Percentiles rank a stretch among this genome's conserved stretches.
These are phyloP conservation scores for Microbotryomycetes sp. DNA, from an alignment of 1,284 basidiomycete genomes.

Conservation along the genomic window DNA sequence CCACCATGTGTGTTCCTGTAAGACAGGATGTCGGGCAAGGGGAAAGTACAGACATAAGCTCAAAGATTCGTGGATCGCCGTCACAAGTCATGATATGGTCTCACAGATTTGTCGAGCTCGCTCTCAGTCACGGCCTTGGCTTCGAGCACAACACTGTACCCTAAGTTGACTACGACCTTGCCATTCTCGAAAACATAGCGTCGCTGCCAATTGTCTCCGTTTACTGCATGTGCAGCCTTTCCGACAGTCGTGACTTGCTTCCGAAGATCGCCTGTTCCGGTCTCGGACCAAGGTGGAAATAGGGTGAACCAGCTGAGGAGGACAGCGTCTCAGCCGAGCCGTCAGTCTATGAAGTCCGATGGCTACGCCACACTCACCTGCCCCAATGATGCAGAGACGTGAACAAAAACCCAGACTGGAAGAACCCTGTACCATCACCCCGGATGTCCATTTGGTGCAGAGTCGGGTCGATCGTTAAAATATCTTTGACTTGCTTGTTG, in stretches of 20 bases:
- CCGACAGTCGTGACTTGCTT: slow-evolving; percentile 30
- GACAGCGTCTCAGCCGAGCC: slow-evolving; percentile 2
- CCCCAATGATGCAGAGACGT: slow-evolving; percentile 37
- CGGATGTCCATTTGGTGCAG: slow-evolving; percentile 37
- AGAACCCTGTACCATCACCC: slow-evolving; percentile 36
- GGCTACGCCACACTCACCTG: slow-evolving; percentile 11
- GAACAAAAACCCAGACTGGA: slow-evolving; percentile 36
- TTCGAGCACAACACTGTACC: slow-evolving; percentile 24
- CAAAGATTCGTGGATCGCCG: neutral
- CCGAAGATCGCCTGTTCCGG: slow-evolving; percentile 26
- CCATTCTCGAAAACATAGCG: slow-evolving; percentile 35
- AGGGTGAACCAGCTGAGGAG: slow-evolving; percentile 26
- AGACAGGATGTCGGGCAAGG: neutral
- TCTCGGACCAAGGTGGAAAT: slow-evolving; percentile 32
- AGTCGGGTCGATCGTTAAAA: slow-evolving; percentile 31
- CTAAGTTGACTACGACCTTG: slow-evolving; percentile 24
- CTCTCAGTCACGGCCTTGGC: slow-evolving; percentile 8
- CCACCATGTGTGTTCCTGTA: slow-evolving; percentile 34
- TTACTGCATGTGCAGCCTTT: slow-evolving; percentile 30
- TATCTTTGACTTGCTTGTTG: slow-evolving; percentile 20
- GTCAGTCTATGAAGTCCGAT: neutral
- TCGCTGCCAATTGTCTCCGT: slow-evolving; percentile 35
- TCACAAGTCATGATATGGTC: neutral
- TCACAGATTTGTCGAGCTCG: slow-evolving; percentile 25
- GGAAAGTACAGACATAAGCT: neutral